These are phyloP conservation scores for Backusella tarrabulga DNA, from an alignment of 192 early-diverging fungal genomes.

Conservation along the genomic window DNA sequence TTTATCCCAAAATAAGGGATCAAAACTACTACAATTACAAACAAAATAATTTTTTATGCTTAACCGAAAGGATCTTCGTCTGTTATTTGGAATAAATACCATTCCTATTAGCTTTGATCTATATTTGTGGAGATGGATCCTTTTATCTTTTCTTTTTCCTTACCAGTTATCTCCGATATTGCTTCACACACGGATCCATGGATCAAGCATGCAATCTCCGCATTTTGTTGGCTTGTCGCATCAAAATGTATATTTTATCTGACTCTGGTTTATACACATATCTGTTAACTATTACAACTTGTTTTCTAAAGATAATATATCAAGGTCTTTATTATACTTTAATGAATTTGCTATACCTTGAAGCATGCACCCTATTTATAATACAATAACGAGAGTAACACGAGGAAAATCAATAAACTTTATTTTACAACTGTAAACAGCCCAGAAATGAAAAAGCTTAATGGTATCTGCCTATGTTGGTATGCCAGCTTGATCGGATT, in stretches of 20 bases:
- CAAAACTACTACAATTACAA: background rate
- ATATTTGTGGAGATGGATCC: background rate
- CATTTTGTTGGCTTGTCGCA: background rate
- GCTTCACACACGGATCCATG: background rate
- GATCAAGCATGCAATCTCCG: background rate
- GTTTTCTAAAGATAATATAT: background rate
- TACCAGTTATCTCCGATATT: background rate
- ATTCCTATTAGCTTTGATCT: background rate
- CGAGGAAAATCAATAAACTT: background rate
- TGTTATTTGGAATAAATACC: background rate
- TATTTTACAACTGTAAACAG: background rate
- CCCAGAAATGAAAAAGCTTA: background rate
- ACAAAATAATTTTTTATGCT: background rate
- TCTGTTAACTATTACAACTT: background rate
- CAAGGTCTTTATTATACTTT: background rate
- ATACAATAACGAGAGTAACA: background rate
- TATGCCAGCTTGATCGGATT: background rate
- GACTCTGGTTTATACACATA: background rate
- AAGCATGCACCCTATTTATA: background rate
- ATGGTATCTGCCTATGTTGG: background rate
- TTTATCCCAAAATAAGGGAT: background rate
- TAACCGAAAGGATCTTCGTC: background rate
- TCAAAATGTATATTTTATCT: background rate
- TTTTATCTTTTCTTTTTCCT: background rate
- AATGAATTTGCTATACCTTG: background rate